These are phyloP conservation scores for Penicillium crustosum DNA, from an alignment of 2,329 filamentous ascomycete genomes.

Conservation along the genomic window DNA sequence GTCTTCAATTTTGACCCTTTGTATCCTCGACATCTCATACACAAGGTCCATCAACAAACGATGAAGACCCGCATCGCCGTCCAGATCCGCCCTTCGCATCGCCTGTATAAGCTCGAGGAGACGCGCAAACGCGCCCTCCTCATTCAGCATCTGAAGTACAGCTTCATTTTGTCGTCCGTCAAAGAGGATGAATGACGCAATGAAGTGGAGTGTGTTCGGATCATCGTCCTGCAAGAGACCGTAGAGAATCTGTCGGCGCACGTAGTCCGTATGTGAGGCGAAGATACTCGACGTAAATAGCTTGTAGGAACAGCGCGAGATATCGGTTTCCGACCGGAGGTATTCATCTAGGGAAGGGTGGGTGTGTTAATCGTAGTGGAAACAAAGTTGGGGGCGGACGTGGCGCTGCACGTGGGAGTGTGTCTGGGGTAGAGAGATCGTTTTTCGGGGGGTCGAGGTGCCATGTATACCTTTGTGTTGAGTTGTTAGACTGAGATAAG, in stretches of 20 bases:
- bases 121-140: conserved; percentile 78
- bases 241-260: conserved; percentile 89
- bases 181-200: conserved; percentile 79
- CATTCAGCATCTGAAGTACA: conserved; percentile 83
- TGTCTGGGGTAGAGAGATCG: not conserved
- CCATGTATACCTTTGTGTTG: conserved; percentile 60
- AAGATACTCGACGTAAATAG: conserved; percentile 77
- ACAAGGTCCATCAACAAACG: conserved; percentile 80
- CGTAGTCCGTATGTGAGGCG: conserved; percentile 72
- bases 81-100: conserved; percentile 54
- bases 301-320: conserved; percentile 75
- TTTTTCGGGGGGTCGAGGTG: not conserved
- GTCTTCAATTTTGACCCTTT: conserved; percentile 74
- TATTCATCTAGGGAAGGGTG: conserved; percentile 58
- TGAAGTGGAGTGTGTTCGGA: conserved; percentile 72
- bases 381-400: not conserved
- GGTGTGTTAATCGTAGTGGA: conserved; percentile 12
- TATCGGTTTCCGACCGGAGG: conserved; percentile 72
- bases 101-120: conserved; percentile 77
- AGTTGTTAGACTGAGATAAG: conserved; percentile 77
- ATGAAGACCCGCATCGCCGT: conserved; percentile 62
- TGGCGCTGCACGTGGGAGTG: not conserved
- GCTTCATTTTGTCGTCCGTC: conserved; percentile 77
- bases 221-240: conserved; percentile 87
- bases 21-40: conserved; percentile 95